Conservation (phyloP, 768 basidiomycete genomes). For the Harrya chromipes region DNA sequence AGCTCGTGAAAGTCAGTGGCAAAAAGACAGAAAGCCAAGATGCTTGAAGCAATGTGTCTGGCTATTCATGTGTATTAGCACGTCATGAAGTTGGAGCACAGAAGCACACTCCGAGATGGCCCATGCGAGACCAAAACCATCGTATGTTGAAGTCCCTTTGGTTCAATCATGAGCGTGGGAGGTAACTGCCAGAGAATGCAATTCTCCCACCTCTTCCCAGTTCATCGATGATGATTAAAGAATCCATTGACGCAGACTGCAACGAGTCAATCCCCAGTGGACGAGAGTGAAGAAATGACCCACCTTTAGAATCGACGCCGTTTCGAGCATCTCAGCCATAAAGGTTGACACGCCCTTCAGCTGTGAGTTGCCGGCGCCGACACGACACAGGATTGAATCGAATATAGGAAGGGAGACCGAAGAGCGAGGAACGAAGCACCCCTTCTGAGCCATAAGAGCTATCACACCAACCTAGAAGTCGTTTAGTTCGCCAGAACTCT, state of each 20-base stretch:
- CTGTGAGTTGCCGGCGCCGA: constrained; percentile 97
- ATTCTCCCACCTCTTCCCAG: constrained; percentile 70
- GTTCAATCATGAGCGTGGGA: constrained; percentile 3
- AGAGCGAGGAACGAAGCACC: constrained; percentile 92
- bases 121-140: constrained; percentile 98
- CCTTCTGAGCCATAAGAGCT: constrained; percentile 92
- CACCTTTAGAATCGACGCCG: constrained; percentile 89
- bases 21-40: constrained; percentile 92
- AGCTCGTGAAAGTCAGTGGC: constrained; percentile 99
- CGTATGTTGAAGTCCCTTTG: constrained; percentile 90
- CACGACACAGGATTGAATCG: constrained; percentile 92
- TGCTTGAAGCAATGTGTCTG: constrained; percentile 90
- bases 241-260: constrained; percentile 88
- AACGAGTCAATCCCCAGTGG: background rate
- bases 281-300: constrained; percentile 24
- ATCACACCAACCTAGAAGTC: constrained; percentile 80
- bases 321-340: constrained; percentile 99
- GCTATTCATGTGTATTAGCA: background rate
- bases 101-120: constrained; percentile 86
- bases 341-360: constrained; percentile 98
- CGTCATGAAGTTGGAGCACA: too few species aligned
- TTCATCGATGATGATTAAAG: constrained; percentile 96
- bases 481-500: background rate
- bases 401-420: constrained; percentile 88
- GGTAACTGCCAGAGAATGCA: background rate